Evolutionary conservation across 306 rosid genomes (phyloP), one percentile per base, ranked within the genome.

Genomic region (Dryas drummondii): DNA sequence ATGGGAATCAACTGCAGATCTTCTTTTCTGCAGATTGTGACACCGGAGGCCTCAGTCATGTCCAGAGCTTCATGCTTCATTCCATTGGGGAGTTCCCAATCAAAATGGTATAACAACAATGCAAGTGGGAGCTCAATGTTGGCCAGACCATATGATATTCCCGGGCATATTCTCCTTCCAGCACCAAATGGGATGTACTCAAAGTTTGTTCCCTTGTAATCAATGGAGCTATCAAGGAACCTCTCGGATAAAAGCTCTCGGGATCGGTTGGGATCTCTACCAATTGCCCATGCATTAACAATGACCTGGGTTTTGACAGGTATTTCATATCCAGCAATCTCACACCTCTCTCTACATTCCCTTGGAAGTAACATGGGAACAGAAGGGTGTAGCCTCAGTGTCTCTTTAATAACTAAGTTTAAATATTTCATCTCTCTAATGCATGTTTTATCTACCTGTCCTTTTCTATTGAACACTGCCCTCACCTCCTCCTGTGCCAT

Each of bases 401-500:
- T 78, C 66, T 84, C 88, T 62, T 75, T 84, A 11, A 81, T 72
- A 2, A 84, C 64, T 0, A 4, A 32, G 14, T 82, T 75, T 3
- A 87, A 73, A 57, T 67, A 81, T 16, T 68, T 71, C 42, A 81
- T 54, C 17, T 84, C 79, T 64, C 52, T 72, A 37, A 80, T 10
- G 1, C 10, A 41, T 55, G 40, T 4, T 75, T 84, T 81, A 75
- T 81, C 79, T 0, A 52, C 78, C 19, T 60, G 12, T 1, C 82
- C 82, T 50, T 69, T 80, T 52, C 32, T 37, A 10, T 50, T 66
- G 55, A 61, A 78, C 15, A 82, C 77, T 5, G 51, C 54, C 66
- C 91, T 82, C 45, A 82, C 80, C 60, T 87, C 87, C 16, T 32
- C 58, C 41, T 82, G 88, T 48, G 85, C 82, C 26, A 22, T 71